Base-by-base conservation (phyloP, 2,329 filamentous ascomycete species). In the Corynespora cassiicola region DNA sequence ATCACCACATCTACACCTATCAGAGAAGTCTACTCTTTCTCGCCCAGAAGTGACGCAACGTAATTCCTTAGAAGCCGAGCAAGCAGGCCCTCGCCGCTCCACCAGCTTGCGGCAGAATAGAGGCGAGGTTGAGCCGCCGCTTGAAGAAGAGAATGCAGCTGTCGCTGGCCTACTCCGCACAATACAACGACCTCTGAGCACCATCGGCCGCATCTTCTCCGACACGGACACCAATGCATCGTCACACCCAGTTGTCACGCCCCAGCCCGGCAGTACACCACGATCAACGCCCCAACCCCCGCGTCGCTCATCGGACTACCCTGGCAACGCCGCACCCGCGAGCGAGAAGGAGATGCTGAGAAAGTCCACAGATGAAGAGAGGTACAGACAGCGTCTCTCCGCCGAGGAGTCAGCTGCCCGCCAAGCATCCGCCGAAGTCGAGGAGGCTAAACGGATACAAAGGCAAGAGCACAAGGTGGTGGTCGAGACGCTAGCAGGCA, bases 121-220 rank as follows among this genome's bases (percentile, higher is more conserved):
- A 26, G 41, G 42, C 20, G 52, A 61, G 18, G 27, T 37, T 8
- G 60, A 67, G 5, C 61, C 74, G 65, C 61, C 73, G 9, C 88
- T 92, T 23, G 90, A 95, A 40, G 90, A 95, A 40, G 68, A 70
- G 33, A 85, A 83, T 35, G 86, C 87, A 1, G 86, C 91, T 27
- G 92, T 96, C 17, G 83, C 86, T 24, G 91, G 92, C 1, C 75
- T 99, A 10, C 75, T 99, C 3, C 84, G 90, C 30, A 92, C 90
- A 0, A 96, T 99, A 39, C 92, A 97, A 68, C 87, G 83, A 42
- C 94, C 94, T 0, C 76, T 99, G 9, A 90, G 86, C 38, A 95
- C 89, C 1, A 96, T 99, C 45, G 94, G 94, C 3, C 83, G 92
- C 35, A 97, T 99, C 46, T 97, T 99, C 69, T 90, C 89, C 0